A percentile compares a stretch with the other conserved stretches of the same genome.
Evolutionary conservation across 73 alveolate species (phyloP).

Genomic region (Tetrahymena borealis): DNA sequence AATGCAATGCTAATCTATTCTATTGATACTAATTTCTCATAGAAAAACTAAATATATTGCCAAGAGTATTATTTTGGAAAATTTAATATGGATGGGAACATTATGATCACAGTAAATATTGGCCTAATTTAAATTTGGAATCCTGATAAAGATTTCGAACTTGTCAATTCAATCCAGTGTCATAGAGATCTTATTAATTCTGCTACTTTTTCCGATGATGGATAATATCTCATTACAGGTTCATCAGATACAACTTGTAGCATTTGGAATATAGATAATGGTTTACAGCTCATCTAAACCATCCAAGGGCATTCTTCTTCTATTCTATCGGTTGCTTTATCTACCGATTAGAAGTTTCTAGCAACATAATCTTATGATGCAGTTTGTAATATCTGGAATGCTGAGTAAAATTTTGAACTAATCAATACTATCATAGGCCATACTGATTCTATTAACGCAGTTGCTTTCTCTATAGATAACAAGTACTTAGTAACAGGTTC

Average conservation of each 20-base stretch:
- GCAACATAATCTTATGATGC: not conserved
- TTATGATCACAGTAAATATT: no score
- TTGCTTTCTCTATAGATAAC: not conserved
- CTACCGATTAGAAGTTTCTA: not conserved
- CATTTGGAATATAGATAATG: not conserved
- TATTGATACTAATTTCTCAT: no score
- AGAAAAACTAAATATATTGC: no score
- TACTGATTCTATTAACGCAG: not conserved
- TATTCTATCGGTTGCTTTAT: not conserved
- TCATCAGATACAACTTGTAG: not conserved
- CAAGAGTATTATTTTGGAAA: no score
- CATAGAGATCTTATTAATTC: not conserved
- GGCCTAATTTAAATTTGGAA: no score
- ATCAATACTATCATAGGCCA: not conserved
- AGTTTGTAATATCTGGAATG: not conserved
- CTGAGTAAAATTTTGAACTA: not conserved
- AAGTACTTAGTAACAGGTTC: not conserved
- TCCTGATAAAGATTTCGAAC: not conserved
- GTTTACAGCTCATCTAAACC: not conserved
- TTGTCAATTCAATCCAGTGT: not conserved
- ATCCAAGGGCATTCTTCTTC: not conserved
- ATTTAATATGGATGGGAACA: no score
- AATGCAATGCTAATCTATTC: not conserved
- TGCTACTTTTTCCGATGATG: not conserved
- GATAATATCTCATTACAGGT: not conserved